phyloP scores from a whole-genome alignment of 441 rosid genomes.

The Erodium chrysanthum region DNA sequence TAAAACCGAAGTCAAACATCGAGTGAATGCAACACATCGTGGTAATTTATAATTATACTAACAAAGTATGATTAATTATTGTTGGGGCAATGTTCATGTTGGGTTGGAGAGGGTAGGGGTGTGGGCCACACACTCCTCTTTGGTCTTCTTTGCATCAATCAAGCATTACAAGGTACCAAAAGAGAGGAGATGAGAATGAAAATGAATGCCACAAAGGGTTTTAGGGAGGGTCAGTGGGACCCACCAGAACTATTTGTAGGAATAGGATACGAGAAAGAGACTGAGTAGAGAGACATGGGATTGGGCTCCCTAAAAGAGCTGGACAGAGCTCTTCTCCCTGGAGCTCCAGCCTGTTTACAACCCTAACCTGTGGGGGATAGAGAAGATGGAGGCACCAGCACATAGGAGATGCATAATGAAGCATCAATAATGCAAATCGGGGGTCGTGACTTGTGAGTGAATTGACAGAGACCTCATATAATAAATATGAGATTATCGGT shows the following conservation, averaged over 20 bases:
- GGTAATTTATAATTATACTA: not conserved
- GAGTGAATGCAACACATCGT: too few relatives aligned
- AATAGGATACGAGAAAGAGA: too few relatives aligned
- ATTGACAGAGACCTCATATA: too few relatives aligned
- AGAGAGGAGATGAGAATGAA: too few relatives aligned
- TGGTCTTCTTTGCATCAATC: conserved; percentile 18
- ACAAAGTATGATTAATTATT: not conserved
- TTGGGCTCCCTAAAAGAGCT: not conserved
- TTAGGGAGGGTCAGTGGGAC: not conserved
- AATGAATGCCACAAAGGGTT: too few relatives aligned
- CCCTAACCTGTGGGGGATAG: not conserved
- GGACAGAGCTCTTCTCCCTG: not conserved
- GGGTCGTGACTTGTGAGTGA: too few relatives aligned
- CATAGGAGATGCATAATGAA: too few relatives aligned
- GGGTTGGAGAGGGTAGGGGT: not conserved
- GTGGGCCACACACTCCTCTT: conserved; percentile 23
- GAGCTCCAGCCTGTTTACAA: not conserved
- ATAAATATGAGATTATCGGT: too few relatives aligned
- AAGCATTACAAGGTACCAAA: conserved; percentile 6
- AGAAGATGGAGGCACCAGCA: too few relatives aligned
- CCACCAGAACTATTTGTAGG: conserved; percentile 17
- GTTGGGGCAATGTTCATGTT: conserved; percentile 16
- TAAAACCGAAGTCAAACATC: too few relatives aligned
- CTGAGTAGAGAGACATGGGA: not conserved
- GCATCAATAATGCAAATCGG: not conserved